Base-by-base conservation (phyloP, 305 asterid genomes). In the Fraxinus sp. region DNA sequence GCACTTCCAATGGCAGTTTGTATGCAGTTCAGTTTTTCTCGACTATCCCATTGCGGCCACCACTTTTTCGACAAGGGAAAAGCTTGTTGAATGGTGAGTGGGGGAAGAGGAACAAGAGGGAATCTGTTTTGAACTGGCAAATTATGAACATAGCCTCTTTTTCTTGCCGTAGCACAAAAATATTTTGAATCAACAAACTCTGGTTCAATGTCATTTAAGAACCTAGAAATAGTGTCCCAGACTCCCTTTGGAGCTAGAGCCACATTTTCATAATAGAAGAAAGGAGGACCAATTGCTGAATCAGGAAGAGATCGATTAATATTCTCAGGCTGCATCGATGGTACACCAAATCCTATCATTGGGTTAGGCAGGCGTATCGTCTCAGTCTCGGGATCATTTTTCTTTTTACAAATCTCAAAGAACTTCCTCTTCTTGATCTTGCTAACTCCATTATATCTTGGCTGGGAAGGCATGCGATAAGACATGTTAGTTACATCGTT, bases 191-290 rank as follows among this genome's bases (percentile, higher is more conserved):
- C 99, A 0, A 96, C 98, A 7, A 96, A 96, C 59, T 96, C 99
- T 0, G 99, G 98, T 18, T 91, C 90, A 0, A 93, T 73, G 1
- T 91, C 94, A 5, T 89, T 93, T 11, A 96, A 85, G 76, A 83
- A 89, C 8, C 94, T 82, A 0, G 97, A 90, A 72, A 96, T 96
- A 0, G 90, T 88, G 82, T 92, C 98, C 99, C 99, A 97, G 0
- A 90, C 99, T 2, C 98, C 98, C 85, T 97, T 95, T 0, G 99
- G 99, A 7, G 99, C 90, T 2, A 94, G 86, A 13, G 99, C 99
- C 2, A 97, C 98, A 71, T 94, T 97, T 78, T 97, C 99, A 13
- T 97, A 97, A 28, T 97, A 97, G 68, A 97, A 97, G 76, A 66
- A 97, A 0, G 98, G 99, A 0, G 97, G 98, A 0, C 96, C 99